Evolutionary conservation across 2,329 filamentous ascomycete species (phyloP).

Genomic region (Colletotrichum caudatum): DNA sequence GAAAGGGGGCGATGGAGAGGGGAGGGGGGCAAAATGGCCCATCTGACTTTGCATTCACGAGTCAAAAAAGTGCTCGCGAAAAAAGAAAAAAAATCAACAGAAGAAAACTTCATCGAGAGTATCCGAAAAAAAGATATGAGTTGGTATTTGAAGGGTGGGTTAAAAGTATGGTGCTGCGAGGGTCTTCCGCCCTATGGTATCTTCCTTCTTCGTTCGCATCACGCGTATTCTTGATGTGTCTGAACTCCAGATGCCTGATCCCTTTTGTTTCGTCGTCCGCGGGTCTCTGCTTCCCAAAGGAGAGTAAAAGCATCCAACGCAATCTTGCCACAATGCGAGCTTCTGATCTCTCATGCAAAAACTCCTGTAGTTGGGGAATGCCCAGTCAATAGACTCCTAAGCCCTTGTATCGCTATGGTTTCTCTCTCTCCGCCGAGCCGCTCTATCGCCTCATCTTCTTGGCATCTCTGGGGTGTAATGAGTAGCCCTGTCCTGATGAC

Average conservation of each 20-base stretch:
- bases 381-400: background rate
- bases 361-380: background rate
- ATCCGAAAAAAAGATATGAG: background rate
- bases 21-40: background rate
- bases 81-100: too few relatives aligned
- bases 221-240: background rate
- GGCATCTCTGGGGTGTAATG: conserved; percentile 23
- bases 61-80: background rate
- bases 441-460: conserved; percentile 35
- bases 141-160: background rate
- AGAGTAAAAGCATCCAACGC: conserved; percentile 1
- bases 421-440: background rate
- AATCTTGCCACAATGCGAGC: background rate
- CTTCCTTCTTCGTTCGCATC: conserved; percentile 23
- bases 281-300: background rate
- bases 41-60: background rate
- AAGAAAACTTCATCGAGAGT: background rate
- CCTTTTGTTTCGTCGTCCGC: background rate
- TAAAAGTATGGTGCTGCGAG: conserved; percentile 6
- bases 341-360: background rate
- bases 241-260: conserved; percentile 7
- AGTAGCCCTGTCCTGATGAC: conserved; percentile 37
- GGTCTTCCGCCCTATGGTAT: conserved; percentile 32
- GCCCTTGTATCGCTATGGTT: background rate
- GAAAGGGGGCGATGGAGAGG: background rate